Conservation (phyloP, 352 stramenopile genomes). For the Pythium inflatum region DNA sequence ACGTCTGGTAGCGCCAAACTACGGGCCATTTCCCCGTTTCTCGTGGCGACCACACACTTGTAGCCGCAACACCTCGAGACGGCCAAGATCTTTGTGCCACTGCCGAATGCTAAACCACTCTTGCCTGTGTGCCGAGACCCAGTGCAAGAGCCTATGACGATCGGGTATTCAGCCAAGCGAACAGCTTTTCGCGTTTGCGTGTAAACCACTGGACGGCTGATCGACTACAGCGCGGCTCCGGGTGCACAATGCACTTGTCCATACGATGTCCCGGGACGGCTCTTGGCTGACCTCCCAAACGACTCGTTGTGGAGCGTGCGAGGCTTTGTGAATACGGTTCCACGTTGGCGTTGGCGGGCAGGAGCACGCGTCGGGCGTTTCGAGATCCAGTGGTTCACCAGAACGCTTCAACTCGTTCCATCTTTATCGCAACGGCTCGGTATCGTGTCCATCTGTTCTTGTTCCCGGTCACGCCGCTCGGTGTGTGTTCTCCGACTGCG, state of each 20-base stretch:
- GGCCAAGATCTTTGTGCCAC: no score
- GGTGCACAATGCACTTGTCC: no score
- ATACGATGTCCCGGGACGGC: neutral
- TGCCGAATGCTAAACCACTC: no score
- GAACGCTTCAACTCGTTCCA: constrained; percentile 33
- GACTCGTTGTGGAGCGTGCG: neutral
- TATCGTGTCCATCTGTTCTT: constrained; percentile 12
- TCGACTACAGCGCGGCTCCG: no score
- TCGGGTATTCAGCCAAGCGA: no score
- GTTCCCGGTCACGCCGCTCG: constrained; percentile 30
- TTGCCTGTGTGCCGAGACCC: no score
- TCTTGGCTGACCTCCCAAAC: constrained; percentile 5
- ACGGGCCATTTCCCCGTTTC: neutral
- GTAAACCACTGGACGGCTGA: no score
- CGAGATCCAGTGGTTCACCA: constrained; percentile 23
- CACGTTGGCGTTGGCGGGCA: constrained; percentile 32
- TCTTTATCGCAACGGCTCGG: constrained; percentile 25
- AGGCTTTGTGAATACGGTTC: constrained; percentile 1
- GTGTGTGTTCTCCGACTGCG: constrained; percentile 41
- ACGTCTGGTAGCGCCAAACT: neutral
- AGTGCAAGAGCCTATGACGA: no score
- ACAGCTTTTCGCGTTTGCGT: no score
- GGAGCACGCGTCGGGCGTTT: constrained; percentile 20
- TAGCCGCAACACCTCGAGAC: no score
- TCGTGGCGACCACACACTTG: neutral